A percentile compares a stretch with the other conserved stretches of the same genome.
Conservation (phyloP, 768 basidiomycete species). For the Agaricus sinodeliciosus region DNA sequence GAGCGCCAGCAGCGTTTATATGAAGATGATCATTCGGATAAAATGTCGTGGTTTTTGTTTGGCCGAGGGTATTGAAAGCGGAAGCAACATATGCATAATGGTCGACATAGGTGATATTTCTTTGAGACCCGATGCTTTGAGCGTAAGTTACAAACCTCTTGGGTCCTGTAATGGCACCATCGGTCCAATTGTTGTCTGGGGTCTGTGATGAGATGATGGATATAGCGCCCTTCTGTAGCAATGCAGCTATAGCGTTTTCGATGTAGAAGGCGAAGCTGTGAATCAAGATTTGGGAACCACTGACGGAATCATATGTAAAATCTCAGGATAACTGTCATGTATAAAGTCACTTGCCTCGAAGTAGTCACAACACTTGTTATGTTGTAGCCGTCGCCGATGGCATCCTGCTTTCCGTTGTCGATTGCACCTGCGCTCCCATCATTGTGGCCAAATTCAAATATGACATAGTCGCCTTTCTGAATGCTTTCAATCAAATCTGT, state of each 20-base stretch:
- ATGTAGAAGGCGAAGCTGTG: slow-evolving; percentile 42
- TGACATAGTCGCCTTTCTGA: slow-evolving; percentile 34
- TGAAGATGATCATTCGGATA: slow-evolving; percentile 44
- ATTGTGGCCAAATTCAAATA: slow-evolving; percentile 46
- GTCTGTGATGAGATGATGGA: slow-evolving; percentile 43
- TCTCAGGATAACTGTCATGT: not conserved
- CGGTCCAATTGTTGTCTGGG: slow-evolving; percentile 38
- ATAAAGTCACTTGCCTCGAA: slow-evolving; percentile 21
- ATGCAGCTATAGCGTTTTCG: slow-evolving; percentile 32
- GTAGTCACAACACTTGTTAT: slow-evolving; percentile 29
- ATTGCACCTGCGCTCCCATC: slow-evolving; percentile 30
- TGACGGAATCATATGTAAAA: slow-evolving; percentile 13
- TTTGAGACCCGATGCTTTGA: slow-evolving; percentile 28
- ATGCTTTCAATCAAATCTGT: slow-evolving; percentile 31
- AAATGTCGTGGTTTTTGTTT: slow-evolving; percentile 28
- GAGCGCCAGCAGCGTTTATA: slow-evolving; percentile 36
- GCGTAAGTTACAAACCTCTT: slow-evolving; percentile 41
- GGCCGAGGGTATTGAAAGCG: slow-evolving; percentile 33
- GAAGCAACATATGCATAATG: slow-evolving; percentile 40
- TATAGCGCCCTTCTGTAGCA: slow-evolving; percentile 39
- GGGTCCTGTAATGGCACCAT: slow-evolving; percentile 24
- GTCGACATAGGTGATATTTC: slow-evolving; percentile 34
- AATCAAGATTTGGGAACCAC: slow-evolving; percentile 31
- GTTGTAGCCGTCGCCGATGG: slow-evolving; percentile 31
- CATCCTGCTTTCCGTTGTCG: slow-evolving; percentile 37